Conservation (phyloP, 2,329 filamentous ascomycete genomes). For the Cladophialophora exuberans region DNA sequence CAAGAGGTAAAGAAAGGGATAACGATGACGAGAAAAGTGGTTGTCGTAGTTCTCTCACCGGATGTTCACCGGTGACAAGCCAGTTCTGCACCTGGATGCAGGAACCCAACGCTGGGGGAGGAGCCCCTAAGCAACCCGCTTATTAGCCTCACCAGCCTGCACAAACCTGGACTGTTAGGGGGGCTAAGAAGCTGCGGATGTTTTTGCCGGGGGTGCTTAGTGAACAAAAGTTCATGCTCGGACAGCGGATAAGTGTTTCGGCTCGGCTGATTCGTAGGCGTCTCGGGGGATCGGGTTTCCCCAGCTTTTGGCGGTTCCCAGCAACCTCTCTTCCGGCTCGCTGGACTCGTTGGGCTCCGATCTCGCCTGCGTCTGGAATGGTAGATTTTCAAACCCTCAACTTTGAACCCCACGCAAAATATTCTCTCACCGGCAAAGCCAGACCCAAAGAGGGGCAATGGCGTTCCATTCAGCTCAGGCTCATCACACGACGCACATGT, state of each 20-base stretch:
- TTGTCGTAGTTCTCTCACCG: not conserved
- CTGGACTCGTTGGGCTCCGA: not conserved
- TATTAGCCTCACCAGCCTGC: too few species aligned
- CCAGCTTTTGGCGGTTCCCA: slow-evolving; percentile 17
- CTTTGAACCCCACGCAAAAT: slow-evolving; percentile 4
- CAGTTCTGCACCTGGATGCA: not conserved
- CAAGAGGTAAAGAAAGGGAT: not conserved
- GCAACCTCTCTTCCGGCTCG: not conserved
- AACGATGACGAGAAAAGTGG: not conserved
- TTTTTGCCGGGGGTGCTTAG: too few species aligned
- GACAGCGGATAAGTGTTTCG: too few species aligned
- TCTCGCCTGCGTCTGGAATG: too few species aligned
- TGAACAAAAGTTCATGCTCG: too few species aligned
- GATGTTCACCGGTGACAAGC: not conserved
- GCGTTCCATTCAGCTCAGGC: not conserved
- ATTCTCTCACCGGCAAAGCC: too few species aligned
- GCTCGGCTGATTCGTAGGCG: not conserved
- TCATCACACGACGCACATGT: slow-evolving; percentile 21
- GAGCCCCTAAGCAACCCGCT: too few species aligned
- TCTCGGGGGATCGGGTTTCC: slow-evolving; percentile 10
- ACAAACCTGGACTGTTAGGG: too few species aligned
- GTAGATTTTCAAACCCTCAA: too few species aligned
- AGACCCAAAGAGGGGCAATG: too few species aligned
- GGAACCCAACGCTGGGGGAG: not conserved
- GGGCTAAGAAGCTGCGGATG: too few species aligned